Evolutionary conservation across 2,329 filamentous ascomycete species (phyloP).

Genomic region (Aspergillus brasiliensis): DNA sequence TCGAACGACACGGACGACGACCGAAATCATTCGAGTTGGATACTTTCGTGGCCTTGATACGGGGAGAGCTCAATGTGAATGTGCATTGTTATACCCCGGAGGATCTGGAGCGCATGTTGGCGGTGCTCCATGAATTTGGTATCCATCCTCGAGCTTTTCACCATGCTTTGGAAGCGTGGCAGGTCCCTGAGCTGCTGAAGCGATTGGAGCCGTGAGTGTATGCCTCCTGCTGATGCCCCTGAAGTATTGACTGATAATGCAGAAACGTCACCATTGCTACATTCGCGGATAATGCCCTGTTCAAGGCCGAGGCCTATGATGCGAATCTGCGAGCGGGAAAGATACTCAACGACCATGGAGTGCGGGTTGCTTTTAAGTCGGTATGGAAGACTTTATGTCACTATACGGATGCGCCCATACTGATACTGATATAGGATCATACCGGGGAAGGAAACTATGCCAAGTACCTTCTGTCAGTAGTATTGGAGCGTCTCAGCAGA

Average conservation of each 20-base stretch:
- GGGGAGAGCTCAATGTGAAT: slow-evolving; percentile 70
- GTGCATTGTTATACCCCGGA: slow-evolving; percentile 72
- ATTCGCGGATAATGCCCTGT: slow-evolving; percentile 73
- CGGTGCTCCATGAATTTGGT: slow-evolving; percentile 68
- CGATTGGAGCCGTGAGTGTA: neutral
- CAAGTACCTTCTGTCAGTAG: slow-evolving; percentile 30
- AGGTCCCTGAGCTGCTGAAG: slow-evolving; percentile 61
- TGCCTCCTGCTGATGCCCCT: accelerated
- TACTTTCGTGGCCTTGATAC: slow-evolving; percentile 61
- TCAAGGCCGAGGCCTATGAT: slow-evolving; percentile 68
- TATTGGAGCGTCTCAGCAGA: neutral
- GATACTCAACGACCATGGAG: slow-evolving; percentile 63
- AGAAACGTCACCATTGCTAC: slow-evolving; percentile 56
- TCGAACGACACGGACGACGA: neutral
- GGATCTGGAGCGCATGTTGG: slow-evolving; percentile 66
- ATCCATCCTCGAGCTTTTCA: slow-evolving; percentile 69
- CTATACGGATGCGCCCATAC: neutral
- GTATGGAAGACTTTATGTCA: slow-evolving; percentile 35
- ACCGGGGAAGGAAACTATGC: slow-evolving; percentile 6
- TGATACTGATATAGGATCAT: slow-evolving; percentile 2
- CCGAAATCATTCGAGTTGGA: slow-evolving; percentile 61
- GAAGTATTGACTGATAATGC: neutral
- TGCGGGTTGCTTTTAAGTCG: slow-evolving; percentile 72
- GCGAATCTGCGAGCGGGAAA: slow-evolving; percentile 69
- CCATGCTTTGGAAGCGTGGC: slow-evolving; percentile 67